Base-by-base conservation (phyloP, 2,329 filamentous ascomycete genomes). In the Daldinia sp. region DNA sequence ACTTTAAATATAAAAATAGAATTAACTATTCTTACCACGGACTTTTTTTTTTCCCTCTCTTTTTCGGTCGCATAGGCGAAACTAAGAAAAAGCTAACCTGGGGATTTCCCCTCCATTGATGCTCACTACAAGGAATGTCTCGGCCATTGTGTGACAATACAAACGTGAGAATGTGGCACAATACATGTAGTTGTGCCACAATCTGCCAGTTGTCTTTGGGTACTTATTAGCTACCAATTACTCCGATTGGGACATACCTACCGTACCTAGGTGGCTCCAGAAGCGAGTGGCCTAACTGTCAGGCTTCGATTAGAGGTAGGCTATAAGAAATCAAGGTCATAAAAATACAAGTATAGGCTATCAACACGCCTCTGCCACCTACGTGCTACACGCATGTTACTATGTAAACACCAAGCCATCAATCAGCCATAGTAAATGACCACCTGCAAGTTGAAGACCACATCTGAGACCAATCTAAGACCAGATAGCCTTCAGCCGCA, bases 341-440 rank as follows among this genome's bases (percentile, higher is more conserved):
- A 18, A 41, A 41, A 23, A 23, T 23, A 23, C 20, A 23, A 23
- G 20, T 41, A 6, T 12, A 23, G 42, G 20, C 20, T 46, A 46
- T 46, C 42, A 18, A 12, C 20, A 33, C n/a, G 48, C 58, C 41
- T 51, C 33, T 46, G 46, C 57, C 50, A 39, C 20, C 20, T 23
- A 23, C 20, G 20, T 48, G 44, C 20, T 37, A 37, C 26, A 30
- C 46, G 12, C 26, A 30, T 51, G 46, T 46, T 46, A 46, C 7
- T 35, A 10, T 35, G 23, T 20, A 50, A 50, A 28, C 23, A 50
- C 23, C 50, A 30, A 57, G 39, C n/a, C 12, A 41, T 65, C 66
- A 68, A 41, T 65, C 66, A 68, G 65, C 62, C 60, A 58, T 62
- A 58, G 39, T 23, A 23, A 35, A 58, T 33, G 56, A 44, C 30